Base-by-base conservation (phyloP, 1,139 yeast genomes). In the Debaryomyces fabryi region DNA sequence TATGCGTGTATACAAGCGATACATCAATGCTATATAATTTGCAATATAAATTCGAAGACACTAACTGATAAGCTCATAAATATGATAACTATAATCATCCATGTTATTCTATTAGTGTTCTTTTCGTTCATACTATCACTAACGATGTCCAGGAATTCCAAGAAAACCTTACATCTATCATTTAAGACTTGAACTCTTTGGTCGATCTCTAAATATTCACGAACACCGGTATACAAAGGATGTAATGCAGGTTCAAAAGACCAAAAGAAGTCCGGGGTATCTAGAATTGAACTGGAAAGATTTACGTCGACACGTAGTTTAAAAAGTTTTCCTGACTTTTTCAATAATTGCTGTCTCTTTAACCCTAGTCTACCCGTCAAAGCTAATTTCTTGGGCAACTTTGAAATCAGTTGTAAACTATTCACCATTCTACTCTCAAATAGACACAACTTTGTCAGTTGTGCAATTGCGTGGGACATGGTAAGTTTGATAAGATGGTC, bases 241-340 rank as follows among this genome's bases (percentile, higher is more conserved):
- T 92, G 96, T 54, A 93, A 77, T 33, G 96, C 92, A 3, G 99
- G 99, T 67, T 93, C 99, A 52, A 87, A 82, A 23, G 93, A 88
- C 99, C 99, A 93, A 65, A 93, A 93, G 60, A 90, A 91, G 50
- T 89, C 96, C 0, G 99, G 99, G 0, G 97, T 91, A 62, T 93
- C 99, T 49, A 93, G 74, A 21, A 93, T 92, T 51, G 91, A 89
- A 12, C 97, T 88, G 6, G 95, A 86, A 48, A 93, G 72, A 63
- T 93, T 93, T 3, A 93, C 98, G 67, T 93, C 99, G 7, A 92
- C 97, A 42, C 99, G 74, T 29, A 93, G 68, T 58, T 91, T 92
- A 72, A 92, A 92, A 45, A 93, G 70, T 61, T 88, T 85, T 12
- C 99, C 99, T 0, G 96, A 88, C 60, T 92, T 90, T 60, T 86